These are phyloP conservation scores for Simmondsia chinensis DNA, from an alignment of 148 eudicot species.

Conservation along the genomic window DNA sequence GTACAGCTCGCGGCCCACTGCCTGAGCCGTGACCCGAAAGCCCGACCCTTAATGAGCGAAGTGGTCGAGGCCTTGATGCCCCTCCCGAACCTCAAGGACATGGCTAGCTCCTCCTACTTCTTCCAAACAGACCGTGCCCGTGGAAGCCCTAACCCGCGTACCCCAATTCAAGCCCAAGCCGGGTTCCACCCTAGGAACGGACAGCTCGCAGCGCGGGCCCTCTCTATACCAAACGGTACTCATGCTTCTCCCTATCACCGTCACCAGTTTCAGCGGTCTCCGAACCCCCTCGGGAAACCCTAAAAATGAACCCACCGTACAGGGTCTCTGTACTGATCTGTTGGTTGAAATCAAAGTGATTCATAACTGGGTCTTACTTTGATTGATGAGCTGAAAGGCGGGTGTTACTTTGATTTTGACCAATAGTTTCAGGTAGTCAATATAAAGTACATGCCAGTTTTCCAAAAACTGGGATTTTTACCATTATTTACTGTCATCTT, in stretches of 20 bases:
- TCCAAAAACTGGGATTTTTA: too few species aligned
- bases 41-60: constrained; percentile 66
- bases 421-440: too few species aligned
- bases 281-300: constrained; percentile 52
- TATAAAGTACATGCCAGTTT: too few species aligned
- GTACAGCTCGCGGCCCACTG: constrained; percentile 66
- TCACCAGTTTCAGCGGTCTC: constrained; percentile 43
- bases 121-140: constrained; percentile 52
- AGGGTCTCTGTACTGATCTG: too few species aligned
- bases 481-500: too few species aligned
- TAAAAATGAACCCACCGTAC: too few species aligned
- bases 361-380: too few species aligned
- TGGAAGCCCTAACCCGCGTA: constrained; percentile 50
- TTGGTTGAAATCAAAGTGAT: too few species aligned
- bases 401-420: too few species aligned
- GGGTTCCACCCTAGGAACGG: constrained; percentile 45
- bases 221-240: constrained; percentile 55
- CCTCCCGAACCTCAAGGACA: constrained; percentile 58
- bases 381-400: too few species aligned
- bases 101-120: constrained; percentile 68
- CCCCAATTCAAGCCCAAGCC: too few species aligned
- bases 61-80: constrained; percentile 57
- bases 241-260: constrained; percentile 64
- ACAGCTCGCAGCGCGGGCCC: constrained; percentile 48
- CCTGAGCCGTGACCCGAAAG: constrained; percentile 71